These are phyloP conservation scores for Tetraselmis chui DNA, from an alignment of 139 green algal genomes.

Conservation along the genomic window DNA sequence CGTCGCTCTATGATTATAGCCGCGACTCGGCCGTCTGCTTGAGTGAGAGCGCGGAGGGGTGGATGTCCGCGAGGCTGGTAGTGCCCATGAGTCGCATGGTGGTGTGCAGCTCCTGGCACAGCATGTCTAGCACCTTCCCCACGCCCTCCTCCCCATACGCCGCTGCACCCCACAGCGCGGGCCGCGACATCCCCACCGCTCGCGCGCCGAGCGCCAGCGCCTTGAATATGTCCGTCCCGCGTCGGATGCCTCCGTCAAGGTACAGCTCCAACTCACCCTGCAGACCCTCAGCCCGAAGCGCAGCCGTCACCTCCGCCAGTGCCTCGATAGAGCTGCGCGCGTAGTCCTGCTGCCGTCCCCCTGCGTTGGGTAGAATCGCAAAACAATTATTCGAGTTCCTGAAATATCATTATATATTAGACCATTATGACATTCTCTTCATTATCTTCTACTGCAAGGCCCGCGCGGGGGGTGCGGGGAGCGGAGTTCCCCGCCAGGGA, in stretches of 20 bases:
- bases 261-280: not conserved
- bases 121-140: not conserved
- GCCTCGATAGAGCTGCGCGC: not conserved
- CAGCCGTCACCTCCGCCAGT: not conserved
- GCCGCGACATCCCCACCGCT: not conserved
- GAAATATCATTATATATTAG: too few relatives aligned
- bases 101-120: not conserved
- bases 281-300: not conserved
- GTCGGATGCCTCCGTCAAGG: constrained; percentile 4
- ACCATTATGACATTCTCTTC: too few relatives aligned
- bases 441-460: too few relatives aligned
- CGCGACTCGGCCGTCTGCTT: too few relatives aligned
- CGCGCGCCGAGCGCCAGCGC: not conserved
- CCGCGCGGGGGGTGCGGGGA: too few relatives aligned
- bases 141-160: not conserved
- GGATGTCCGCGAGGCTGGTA: not conserved
- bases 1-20: too few relatives aligned
- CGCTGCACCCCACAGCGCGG: not conserved
- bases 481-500: too few relatives aligned
- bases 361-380: too few relatives aligned
- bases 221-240: constrained; percentile 4
- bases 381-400: too few relatives aligned
- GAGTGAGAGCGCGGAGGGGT: not conserved
- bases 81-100: constrained; percentile 2
- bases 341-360: not conserved